Conservation (phyloP, 2,329 filamentous ascomycete species). For the Ceratocystis destructans region DNA sequence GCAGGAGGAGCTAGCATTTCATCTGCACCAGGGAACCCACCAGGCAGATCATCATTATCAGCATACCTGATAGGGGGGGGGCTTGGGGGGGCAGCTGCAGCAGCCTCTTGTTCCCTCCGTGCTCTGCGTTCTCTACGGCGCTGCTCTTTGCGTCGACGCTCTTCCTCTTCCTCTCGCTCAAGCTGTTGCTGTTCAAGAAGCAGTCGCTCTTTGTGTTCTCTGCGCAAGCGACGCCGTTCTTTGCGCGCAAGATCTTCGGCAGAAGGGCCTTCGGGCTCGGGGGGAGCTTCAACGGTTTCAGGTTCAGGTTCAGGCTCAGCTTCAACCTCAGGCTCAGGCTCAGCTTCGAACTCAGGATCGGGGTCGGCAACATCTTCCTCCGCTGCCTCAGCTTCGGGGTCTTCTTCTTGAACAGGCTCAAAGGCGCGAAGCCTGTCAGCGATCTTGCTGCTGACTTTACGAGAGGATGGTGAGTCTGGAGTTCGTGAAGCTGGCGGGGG, state of each 20-base stretch:
- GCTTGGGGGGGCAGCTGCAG: slow-evolving; percentile 7
- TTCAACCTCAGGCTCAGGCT: slow-evolving; percentile 1
- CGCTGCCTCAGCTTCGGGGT: neutral
- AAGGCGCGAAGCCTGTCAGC: slow-evolving; percentile 45
- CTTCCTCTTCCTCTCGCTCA: slow-evolving; percentile 10
- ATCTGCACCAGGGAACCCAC: slow-evolving; percentile 43
- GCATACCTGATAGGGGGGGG: slow-evolving; percentile 16
- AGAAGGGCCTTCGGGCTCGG: neutral
- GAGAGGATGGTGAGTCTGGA: neutral
- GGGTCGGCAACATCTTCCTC: neutral
- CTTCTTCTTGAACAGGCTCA: slow-evolving; percentile 33
- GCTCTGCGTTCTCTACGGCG: slow-evolving; percentile 11
- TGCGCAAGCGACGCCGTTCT: slow-evolving; percentile 17
- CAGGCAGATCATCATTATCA: slow-evolving; percentile 33
- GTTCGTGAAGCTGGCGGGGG: slow-evolving; percentile 8
- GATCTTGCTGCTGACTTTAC: slow-evolving; percentile 32
- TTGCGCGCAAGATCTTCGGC: slow-evolving; percentile 13
- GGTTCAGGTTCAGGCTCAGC: neutral
- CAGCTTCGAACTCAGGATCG: neutral
- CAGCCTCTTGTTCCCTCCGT: slow-evolving; percentile 2
- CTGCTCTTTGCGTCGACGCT: slow-evolving; percentile 7
- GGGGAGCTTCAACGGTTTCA: neutral
- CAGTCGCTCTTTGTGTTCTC: slow-evolving; percentile 13
- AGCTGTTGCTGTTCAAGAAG: slow-evolving; percentile 13
- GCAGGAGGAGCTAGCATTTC: slow-evolving; percentile 19